Percentiles rank a stretch among this genome's conserved stretches.
Conservation (phyloP, 805 yeast species). For the Starmerella stigmatis region DNA sequence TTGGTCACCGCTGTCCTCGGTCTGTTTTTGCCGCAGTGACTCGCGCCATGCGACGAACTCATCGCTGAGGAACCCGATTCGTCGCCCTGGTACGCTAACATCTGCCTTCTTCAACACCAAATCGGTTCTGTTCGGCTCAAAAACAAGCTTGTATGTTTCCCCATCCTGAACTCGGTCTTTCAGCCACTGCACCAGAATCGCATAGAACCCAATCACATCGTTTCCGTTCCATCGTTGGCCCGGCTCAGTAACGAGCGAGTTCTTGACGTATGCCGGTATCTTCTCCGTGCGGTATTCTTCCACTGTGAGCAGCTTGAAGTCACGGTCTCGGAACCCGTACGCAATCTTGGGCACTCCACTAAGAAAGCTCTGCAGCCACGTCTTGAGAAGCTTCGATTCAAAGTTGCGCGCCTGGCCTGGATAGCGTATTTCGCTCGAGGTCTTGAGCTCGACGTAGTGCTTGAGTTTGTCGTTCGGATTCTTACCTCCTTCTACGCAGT, state of each 20-base stretch:
- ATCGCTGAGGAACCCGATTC: slow-evolving; percentile 21
- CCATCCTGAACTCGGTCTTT: slow-evolving; percentile 44
- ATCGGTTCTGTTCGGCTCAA: slow-evolving; percentile 9
- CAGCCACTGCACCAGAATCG: slow-evolving; percentile 75
- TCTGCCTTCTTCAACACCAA: slow-evolving; percentile 17
- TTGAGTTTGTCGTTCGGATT: slow-evolving; percentile 37
- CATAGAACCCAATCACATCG: slow-evolving; percentile 76
- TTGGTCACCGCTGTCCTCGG: no score
- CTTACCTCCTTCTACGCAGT: slow-evolving; percentile 75
- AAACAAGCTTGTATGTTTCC: slow-evolving; percentile 30
- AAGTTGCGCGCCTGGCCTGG: slow-evolving; percentile 52
- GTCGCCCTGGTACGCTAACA: slow-evolving; percentile 16
- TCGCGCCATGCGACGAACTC: slow-evolving; percentile 25
- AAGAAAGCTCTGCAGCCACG: slow-evolving; percentile 92
- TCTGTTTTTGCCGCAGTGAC: not conserved
- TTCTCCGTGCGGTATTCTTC: slow-evolving; percentile 73
- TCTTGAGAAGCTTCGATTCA: slow-evolving; percentile 73
- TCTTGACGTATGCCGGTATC: slow-evolving; percentile 42
- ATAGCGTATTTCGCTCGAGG: slow-evolving; percentile 46
- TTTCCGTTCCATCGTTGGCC: slow-evolving; percentile 47
- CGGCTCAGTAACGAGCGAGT: slow-evolving; percentile 19
- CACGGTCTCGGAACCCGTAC: slow-evolving; percentile 78
- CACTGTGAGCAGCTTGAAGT: slow-evolving; percentile 49
- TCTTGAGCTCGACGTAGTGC: slow-evolving; percentile 81
- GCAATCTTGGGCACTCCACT: slow-evolving; percentile 72